A percentile compares a stretch with the other conserved stretches of the same genome.
phyloP scores from a whole-genome alignment of 1,284 basidiomycete genomes.

The Naganishia albida region DNA sequence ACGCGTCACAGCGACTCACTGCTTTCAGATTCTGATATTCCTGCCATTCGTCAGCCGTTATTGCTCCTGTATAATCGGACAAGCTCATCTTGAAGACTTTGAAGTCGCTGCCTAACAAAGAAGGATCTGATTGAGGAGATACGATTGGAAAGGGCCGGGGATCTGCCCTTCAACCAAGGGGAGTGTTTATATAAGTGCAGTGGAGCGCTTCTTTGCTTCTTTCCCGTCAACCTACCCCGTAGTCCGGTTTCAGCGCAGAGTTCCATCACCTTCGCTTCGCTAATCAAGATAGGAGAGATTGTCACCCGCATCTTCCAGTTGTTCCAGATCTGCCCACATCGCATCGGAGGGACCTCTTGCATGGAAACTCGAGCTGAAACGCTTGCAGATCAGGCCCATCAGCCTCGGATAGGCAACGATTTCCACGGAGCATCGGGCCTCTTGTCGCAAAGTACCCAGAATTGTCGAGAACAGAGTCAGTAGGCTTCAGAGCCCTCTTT shows the following conservation, averaged over 20 bases:
- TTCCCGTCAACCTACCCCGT: neutral
- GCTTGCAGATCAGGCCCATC: neutral
- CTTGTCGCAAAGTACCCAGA: no score
- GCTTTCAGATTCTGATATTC: constrained; percentile 25
- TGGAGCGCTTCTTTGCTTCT: neutral
- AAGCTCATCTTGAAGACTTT: neutral
- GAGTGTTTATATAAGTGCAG: neutral
- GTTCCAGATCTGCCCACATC: neutral
- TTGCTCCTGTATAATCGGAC: constrained; percentile 11
- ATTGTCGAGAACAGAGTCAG: no score
- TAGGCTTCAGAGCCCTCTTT: no score
- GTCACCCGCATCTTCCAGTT: neutral
- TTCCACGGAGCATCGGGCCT: no score
- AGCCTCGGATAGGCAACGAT: no score
- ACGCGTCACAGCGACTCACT: neutral
- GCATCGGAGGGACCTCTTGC: neutral
- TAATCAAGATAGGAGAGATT: neutral
- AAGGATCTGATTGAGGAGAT: neutral
- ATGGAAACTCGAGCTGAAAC: neutral
- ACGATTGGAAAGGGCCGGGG: neutral
- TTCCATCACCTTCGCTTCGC: neutral
- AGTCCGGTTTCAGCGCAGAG: neutral
- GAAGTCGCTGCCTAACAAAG: neutral
- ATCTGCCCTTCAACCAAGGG: neutral
- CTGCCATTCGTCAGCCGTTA: constrained; percentile 25